A percentile compares a stretch with the other conserved stretches of the same genome.
phyloP scores from a whole-genome alignment of 495 filamentous ascomycete genomes.

The Chaetomium cochliodes region DNA sequence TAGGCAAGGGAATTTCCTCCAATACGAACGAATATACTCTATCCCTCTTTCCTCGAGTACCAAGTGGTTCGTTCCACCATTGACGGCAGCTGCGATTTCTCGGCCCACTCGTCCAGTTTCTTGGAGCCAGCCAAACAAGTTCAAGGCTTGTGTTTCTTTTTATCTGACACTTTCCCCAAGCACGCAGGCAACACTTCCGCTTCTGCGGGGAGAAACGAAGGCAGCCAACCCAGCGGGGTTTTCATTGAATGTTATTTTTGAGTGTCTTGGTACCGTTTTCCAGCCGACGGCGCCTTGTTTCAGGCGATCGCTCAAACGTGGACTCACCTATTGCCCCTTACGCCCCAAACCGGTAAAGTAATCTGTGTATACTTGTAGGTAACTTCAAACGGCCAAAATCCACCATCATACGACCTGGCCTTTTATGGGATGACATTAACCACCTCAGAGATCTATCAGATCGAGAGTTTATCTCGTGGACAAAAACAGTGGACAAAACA shows the following conservation, averaged over 20 bases:
- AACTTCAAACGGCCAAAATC: background rate
- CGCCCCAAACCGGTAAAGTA: background rate
- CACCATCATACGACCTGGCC: background rate
- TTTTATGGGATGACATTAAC: background rate
- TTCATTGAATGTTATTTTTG: no score
- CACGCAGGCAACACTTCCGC: background rate
- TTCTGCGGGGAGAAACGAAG: no score
- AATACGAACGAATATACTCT: no score
- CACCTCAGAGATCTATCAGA: background rate
- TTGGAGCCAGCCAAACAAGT: background rate
- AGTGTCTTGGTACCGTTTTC: background rate
- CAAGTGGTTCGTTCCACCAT: background rate
- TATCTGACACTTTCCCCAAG: background rate
- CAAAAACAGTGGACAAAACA: background rate
- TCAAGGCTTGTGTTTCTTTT: background rate
- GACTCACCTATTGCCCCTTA: background rate
- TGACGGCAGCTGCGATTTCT: background rate
- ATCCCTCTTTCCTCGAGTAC: background rate
- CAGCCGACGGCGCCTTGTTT: slow-evolving; percentile 2
- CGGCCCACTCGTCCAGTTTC: background rate
- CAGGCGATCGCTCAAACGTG: background rate
- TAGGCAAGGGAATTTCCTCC: no score
- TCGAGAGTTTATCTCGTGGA: slow-evolving; percentile 3
- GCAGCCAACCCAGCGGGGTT: no score
- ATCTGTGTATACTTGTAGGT: no score